phyloP scores from a whole-genome alignment of 2,329 filamentous ascomycete genomes.

The Microdochium nivale region DNA sequence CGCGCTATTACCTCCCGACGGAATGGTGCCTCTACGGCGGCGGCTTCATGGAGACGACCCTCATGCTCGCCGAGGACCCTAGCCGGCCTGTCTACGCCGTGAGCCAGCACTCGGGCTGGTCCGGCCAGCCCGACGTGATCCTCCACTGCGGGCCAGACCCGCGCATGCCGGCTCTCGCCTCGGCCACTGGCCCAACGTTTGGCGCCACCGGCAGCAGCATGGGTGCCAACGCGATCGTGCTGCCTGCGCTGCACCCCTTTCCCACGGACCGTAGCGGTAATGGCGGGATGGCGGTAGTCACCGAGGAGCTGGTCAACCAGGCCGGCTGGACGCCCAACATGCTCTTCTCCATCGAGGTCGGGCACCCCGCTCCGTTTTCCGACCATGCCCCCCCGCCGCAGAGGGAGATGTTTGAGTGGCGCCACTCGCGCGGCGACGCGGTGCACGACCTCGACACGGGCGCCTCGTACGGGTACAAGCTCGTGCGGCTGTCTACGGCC shows the following conservation, averaged over 20 bases:
- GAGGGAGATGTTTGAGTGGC: conserved; percentile 33
- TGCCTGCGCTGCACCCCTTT: conserved; percentile 16
- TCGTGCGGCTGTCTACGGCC: conserved; percentile 23
- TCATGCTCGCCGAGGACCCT: conserved; percentile 21
- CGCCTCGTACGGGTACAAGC: conserved; percentile 28
- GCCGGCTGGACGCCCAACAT: conserved; percentile 5
- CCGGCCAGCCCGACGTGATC: conserved; percentile 17
- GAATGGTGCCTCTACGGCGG: not conserved
- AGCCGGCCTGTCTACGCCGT: conserved; percentile 22
- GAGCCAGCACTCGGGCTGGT: conserved; percentile 14
- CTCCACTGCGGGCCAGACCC: conserved; percentile 24
- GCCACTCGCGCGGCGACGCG: conserved; percentile 24
- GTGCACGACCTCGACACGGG: conserved; percentile 20
- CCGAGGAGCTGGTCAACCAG: conserved; percentile 1
- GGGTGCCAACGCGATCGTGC: conserved; percentile 10
- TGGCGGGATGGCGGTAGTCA: conserved; percentile 6
- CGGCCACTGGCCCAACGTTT: conserved; percentile 10
- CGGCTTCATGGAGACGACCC: conserved; percentile 3
- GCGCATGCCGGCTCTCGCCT: conserved; percentile 18
- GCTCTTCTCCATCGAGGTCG: conserved; percentile 24
- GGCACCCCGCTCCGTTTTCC: conserved; percentile 9
- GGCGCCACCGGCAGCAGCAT: too few relatives aligned
- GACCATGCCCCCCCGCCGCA: not conserved
- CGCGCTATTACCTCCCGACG: not conserved
- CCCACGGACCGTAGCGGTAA: conserved; percentile 1